These are phyloP conservation scores for Lactarius trivialis DNA, from an alignment of 768 basidiomycete genomes.

Conservation along the genomic window DNA sequence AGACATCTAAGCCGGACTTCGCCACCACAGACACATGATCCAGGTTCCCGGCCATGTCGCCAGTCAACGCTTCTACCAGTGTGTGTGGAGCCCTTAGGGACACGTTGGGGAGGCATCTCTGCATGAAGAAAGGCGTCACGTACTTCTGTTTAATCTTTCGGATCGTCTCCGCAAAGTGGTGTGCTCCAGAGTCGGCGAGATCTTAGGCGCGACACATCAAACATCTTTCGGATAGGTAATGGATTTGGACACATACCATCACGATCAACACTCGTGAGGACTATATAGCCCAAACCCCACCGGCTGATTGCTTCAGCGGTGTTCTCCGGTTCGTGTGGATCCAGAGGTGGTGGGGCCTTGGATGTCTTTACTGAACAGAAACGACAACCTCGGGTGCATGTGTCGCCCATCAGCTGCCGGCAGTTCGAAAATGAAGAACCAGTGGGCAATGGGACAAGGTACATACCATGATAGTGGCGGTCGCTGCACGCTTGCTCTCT, in stretches of 20 bases:
- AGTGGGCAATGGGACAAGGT: conserved; percentile 21
- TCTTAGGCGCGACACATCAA: conserved; percentile 43
- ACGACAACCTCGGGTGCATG: conserved; percentile 94
- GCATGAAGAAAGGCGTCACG: conserved; percentile 21
- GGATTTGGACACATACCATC: conserved; percentile 58
- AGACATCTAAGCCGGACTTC: conserved; percentile 91
- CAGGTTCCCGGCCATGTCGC: conserved; percentile 81
- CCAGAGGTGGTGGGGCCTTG: conserved; percentile 77
- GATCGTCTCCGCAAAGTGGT: conserved; percentile 94
- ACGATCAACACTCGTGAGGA: conserved; percentile 92
- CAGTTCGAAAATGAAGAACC: not conserved
- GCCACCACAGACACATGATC: conserved; percentile 78
- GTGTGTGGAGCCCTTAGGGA: conserved; percentile 81
- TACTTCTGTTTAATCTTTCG: conserved; percentile 93
- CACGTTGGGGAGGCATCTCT: not conserved
- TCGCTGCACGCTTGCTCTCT: conserved; percentile 76
- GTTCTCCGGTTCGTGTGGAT: conserved; percentile 95
- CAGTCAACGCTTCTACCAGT: conserved; percentile 92
- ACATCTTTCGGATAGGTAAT: not conserved
- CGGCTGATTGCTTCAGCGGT: conserved; percentile 97
- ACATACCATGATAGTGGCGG: conserved; percentile 98
- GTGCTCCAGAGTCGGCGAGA: conserved; percentile 84
- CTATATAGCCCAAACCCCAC: conserved; percentile 98
- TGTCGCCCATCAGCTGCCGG: conserved; percentile 92
- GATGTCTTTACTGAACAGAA: conserved; percentile 99